Percentiles rank a stretch among this genome's conserved stretches.
Conservation (phyloP, 176 grass and related monocot genomes). For the Avena insularis region DNA sequence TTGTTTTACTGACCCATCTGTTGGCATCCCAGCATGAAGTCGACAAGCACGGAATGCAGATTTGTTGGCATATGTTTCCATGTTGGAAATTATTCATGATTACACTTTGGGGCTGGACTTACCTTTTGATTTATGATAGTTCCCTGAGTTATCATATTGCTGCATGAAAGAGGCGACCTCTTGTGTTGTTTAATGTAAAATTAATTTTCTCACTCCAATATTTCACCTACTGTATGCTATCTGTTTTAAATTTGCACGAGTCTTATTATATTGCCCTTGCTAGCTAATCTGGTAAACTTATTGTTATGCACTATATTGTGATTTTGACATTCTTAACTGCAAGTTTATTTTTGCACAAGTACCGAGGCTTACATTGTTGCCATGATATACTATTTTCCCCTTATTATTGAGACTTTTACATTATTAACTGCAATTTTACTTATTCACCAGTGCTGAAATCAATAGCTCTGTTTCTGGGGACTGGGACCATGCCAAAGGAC, state of each 20-base stretch:
- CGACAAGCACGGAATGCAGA: background rate
- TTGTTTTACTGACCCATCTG: background rate
- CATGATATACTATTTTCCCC: background rate
- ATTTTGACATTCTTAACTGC: constrained; percentile 27
- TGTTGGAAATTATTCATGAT: constrained; percentile 19
- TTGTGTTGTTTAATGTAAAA: background rate
- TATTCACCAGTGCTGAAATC: constrained; percentile 64
- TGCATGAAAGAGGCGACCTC: background rate
- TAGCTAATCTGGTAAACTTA: background rate
- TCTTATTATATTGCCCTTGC: background rate
- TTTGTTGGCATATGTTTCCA: background rate
- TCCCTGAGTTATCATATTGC: background rate
- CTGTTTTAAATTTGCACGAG: background rate
- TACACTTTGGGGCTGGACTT: background rate
- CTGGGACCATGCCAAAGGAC: constrained; percentile 62
- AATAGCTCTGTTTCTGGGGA: constrained; percentile 54
- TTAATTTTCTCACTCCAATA: background rate
- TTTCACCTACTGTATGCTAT: background rate
- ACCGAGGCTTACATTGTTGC: background rate
- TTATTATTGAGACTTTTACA: constrained; percentile 8
- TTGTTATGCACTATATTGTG: background rate
- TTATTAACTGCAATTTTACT: constrained; percentile 23
- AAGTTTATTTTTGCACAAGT: background rate
- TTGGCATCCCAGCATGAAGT: constrained; percentile 9
- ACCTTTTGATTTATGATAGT: background rate